Evolutionary conservation across 352 stramenopile genomes (phyloP).

Genomic region (Phytophthora tentaculata): DNA sequence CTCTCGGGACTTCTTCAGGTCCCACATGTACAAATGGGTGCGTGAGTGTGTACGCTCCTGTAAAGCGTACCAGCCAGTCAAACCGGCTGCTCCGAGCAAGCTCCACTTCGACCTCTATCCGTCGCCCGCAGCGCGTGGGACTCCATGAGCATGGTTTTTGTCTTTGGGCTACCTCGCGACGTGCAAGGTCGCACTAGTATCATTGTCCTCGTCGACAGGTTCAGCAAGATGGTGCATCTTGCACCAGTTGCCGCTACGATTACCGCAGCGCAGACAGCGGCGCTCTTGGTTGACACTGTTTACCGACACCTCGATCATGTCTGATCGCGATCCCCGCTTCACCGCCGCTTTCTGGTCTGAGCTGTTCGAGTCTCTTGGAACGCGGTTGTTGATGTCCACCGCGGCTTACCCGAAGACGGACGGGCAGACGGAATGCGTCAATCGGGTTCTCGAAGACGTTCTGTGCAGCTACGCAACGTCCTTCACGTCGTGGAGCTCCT

Average conservation of each 20-base stretch:
- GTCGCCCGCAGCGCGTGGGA: neutral
- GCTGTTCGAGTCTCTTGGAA: slow-evolving; percentile 8
- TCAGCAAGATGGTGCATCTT: slow-evolving; percentile 2
- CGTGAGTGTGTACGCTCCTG: slow-evolving; percentile 1
- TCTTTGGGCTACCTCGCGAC: neutral
- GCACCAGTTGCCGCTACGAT: too few species aligned
- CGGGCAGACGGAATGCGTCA: slow-evolving; percentile 36
- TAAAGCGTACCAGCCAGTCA: slow-evolving; percentile 4
- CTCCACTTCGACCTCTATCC: neutral
- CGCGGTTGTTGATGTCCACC: neutral
- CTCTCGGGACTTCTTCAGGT: neutral
- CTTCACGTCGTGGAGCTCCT: neutral
- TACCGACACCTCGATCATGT: neutral
- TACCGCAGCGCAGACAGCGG: neutral
- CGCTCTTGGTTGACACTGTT: neutral
- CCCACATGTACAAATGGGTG: slow-evolving; percentile 10
- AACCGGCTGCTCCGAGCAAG: neutral
- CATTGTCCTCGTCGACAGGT: neutral
- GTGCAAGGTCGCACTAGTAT: neutral
- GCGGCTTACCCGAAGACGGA: slow-evolving; percentile 23
- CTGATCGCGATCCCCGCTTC: slow-evolving; percentile 18
- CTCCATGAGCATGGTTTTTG: neutral
- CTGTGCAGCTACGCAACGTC: slow-evolving; percentile 8
- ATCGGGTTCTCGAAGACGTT: slow-evolving; percentile 26
- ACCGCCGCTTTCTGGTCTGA: slow-evolving; percentile 19